A percentile compares a stretch with the other conserved stretches of the same genome.
These are phyloP conservation scores for Brettanomyces nanus DNA, from an alignment of 805 yeast species.

Conservation along the genomic window DNA sequence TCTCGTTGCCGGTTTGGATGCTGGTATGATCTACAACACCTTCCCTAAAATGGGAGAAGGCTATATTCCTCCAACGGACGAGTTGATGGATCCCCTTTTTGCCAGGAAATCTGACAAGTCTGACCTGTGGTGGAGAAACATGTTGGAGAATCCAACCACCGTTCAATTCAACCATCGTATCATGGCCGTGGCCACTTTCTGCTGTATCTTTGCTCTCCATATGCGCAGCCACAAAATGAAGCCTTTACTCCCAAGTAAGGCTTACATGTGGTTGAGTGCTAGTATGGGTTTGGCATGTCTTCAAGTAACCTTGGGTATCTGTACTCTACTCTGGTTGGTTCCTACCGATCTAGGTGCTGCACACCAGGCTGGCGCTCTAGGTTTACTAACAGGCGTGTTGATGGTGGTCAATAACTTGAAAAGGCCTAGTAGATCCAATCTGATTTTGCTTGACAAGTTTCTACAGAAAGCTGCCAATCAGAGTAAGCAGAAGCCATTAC, in stretches of 20 bases:
- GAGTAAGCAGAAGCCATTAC: slow-evolving; percentile 4
- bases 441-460: slow-evolving; percentile 22
- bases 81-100: slow-evolving; percentile 67
- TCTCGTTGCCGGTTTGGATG: slow-evolving; percentile 96
- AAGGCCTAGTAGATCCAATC: slow-evolving; percentile 37
- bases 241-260: slow-evolving; percentile 44
- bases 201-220: slow-evolving; percentile 62
- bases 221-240: slow-evolving; percentile 54
- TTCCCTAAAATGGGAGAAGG: slow-evolving; percentile 96
- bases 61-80: slow-evolving; percentile 65
- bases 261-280: slow-evolving; percentile 49
- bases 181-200: slow-evolving; percentile 75
- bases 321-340: slow-evolving; percentile 78
- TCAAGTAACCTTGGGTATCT: slow-evolving; percentile 82
- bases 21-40: slow-evolving; percentile 91
- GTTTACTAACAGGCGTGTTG: slow-evolving; percentile 73
- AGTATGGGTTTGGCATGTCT: slow-evolving; percentile 77
- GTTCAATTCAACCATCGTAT: slow-evolving; percentile 89
- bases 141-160: slow-evolving; percentile 91
- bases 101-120: slow-evolving; percentile 59
- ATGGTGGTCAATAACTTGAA: slow-evolving; percentile 50
- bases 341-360: slow-evolving; percentile 91
- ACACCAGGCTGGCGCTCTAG: slow-evolving; percentile 96
- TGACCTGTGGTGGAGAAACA: slow-evolving; percentile 85
- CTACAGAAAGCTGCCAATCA: slow-evolving; percentile 14